These are phyloP conservation scores for Austroboletus sp. DNA, from an alignment of 1,284 basidiomycete species.

Conservation along the genomic window DNA sequence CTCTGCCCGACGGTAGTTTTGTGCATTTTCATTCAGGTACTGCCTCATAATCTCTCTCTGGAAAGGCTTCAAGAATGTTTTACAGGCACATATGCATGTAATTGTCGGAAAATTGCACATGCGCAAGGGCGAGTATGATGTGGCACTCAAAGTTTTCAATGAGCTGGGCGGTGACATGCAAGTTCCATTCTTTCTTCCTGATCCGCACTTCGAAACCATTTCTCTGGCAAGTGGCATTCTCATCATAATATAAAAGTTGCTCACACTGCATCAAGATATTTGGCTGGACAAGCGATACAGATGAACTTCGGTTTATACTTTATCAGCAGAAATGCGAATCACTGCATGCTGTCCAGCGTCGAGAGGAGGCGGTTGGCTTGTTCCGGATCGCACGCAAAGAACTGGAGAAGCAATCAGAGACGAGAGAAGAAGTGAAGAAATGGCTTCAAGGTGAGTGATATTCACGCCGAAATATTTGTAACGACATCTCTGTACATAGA, in stretches of 20 bases:
- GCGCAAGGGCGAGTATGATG: background rate
- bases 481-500: too few relatives aligned
- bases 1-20: background rate
- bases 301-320: background rate
- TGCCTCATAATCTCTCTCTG: background rate
- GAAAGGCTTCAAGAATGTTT: background rate
- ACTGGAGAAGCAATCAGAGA: background rate
- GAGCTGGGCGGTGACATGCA: background rate
- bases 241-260: background rate
- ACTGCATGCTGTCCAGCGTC: background rate
- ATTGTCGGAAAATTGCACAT: background rate
- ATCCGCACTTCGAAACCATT: background rate
- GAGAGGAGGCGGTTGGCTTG: background rate
- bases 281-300: background rate
- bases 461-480: background rate
- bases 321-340: background rate
- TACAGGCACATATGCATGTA: background rate
- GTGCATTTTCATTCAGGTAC: background rate
- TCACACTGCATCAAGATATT: background rate
- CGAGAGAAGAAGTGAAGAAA: background rate
- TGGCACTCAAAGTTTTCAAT: background rate
- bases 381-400: background rate
- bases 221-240: background rate
- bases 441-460: background rate
- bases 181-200: background rate